These are phyloP conservation scores for Hericium coralloides DNA, from an alignment of 768 basidiomycete genomes.

Conservation along the genomic window DNA sequence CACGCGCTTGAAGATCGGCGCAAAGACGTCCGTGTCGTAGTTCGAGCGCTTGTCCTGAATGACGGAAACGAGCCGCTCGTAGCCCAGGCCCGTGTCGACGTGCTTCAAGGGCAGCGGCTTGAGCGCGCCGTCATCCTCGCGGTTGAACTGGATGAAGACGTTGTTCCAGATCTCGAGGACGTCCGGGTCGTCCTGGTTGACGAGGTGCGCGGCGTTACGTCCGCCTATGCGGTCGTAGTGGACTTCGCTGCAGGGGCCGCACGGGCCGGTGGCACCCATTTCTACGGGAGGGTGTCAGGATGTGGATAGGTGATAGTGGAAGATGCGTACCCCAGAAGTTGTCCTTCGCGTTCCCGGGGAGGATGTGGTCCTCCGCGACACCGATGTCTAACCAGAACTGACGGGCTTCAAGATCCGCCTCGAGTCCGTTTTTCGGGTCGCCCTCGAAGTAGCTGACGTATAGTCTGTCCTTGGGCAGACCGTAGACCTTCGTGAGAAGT, in stretches of 20 bases:
- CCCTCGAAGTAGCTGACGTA: constrained; percentile 99
- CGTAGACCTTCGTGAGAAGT: constrained; percentile 82
- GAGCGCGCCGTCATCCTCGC: constrained; percentile 81
- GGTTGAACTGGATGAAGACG: constrained; percentile 98
- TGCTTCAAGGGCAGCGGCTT: constrained; percentile 82
- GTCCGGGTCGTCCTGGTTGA: constrained; percentile 94
- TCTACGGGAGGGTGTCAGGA: constrained; percentile 39
- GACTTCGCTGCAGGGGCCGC: constrained; percentile 96
- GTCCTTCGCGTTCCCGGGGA: constrained; percentile 92
- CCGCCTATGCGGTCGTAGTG: constrained; percentile 98
- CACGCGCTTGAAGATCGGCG: constrained; percentile 80
- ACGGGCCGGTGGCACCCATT: constrained; percentile 98
- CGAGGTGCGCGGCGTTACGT: constrained; percentile 86
- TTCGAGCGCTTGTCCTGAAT: constrained; percentile 89
- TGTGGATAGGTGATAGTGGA: neutral
- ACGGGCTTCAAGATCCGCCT: constrained; percentile 83
- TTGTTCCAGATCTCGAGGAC: constrained; percentile 99
- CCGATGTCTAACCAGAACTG: constrained; percentile 86
- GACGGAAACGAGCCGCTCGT: constrained; percentile 92
- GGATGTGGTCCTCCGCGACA: constrained; percentile 79
- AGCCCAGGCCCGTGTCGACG: constrained; percentile 99
- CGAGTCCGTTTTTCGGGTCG: constrained; percentile 74
- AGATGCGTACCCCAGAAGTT: constrained; percentile 90
- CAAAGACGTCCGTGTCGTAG: constrained; percentile 96
- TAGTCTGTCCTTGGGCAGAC: constrained; percentile 80